Percentiles rank a stretch among this genome's conserved stretches.
These are phyloP conservation scores for Aspergillus wentii DNA, from an alignment of 495 filamentous ascomycete species.

Conservation along the genomic window DNA sequence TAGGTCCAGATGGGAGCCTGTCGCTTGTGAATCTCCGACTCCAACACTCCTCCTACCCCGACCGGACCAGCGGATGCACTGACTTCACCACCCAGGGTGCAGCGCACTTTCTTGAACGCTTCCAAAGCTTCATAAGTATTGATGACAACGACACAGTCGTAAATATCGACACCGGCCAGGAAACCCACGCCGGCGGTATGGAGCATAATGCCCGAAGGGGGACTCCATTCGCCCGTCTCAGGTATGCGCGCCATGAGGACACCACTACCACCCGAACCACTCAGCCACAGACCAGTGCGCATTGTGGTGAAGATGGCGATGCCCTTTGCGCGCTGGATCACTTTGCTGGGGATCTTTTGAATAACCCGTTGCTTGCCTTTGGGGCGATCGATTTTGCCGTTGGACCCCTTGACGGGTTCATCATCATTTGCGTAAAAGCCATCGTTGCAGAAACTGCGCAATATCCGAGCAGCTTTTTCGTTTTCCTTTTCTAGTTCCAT, in stretches of 20 bases:
- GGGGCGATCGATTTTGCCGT: slow-evolving; percentile 48
- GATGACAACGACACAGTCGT: slow-evolving; percentile 88
- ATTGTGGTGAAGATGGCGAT: slow-evolving; percentile 90
- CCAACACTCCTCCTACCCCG: slow-evolving; percentile 66
- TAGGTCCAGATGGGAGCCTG: slow-evolving; percentile 80
- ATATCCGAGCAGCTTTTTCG: slow-evolving; percentile 77
- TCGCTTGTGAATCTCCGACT: slow-evolving; percentile 66
- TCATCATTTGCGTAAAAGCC: slow-evolving; percentile 52
- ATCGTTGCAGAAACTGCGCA: slow-evolving; percentile 75
- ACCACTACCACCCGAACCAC: slow-evolving; percentile 76
- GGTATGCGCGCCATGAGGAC: slow-evolving; percentile 70
- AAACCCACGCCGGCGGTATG: slow-evolving; percentile 88
- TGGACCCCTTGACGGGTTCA: slow-evolving; percentile 10
- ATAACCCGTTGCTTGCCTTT: slow-evolving; percentile 63
- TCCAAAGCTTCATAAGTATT: slow-evolving; percentile 78
- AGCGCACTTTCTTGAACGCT: slow-evolving; percentile 69
- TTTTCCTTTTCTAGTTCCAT: slow-evolving; percentile 73
- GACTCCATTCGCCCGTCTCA: slow-evolving; percentile 81
- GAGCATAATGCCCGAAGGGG: slow-evolving; percentile 80
- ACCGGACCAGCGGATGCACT: slow-evolving; percentile 74
- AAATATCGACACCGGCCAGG: slow-evolving; percentile 83
- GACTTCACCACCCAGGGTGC: slow-evolving; percentile 75
- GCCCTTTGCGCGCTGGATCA: slow-evolving; percentile 80
- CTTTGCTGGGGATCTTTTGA: slow-evolving; percentile 78
- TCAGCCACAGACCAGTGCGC: slow-evolving; percentile 87